phyloP scores from a whole-genome alignment of 1,284 basidiomycete species.

The Rhodotorula sp. region DNA sequence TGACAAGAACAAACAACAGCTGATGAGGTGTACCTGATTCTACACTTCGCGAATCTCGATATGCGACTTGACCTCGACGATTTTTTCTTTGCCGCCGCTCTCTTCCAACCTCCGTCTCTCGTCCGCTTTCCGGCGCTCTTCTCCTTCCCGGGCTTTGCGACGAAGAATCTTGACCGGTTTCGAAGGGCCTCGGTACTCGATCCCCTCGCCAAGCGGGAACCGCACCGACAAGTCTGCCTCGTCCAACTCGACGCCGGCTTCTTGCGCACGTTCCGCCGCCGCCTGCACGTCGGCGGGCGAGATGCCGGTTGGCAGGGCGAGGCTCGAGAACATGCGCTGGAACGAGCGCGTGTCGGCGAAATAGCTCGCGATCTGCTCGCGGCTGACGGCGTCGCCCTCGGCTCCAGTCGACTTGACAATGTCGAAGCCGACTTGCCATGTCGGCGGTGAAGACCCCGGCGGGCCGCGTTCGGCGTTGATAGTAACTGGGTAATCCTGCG shows the following conservation, averaged over 20 bases:
- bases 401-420: slow-evolving; percentile 15
- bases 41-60: slow-evolving; percentile 6
- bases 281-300: slow-evolving; percentile 7
- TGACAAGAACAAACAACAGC: not conserved
- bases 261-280: slow-evolving; percentile 20
- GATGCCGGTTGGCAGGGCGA: slow-evolving; percentile 34
- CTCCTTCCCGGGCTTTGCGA: slow-evolving; percentile 16
- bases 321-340: slow-evolving; percentile 32
- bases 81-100: not conserved
- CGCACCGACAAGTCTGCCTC: slow-evolving; percentile 20
- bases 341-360: slow-evolving; percentile 12
- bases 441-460: not conserved
- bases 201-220: slow-evolving; percentile 25
- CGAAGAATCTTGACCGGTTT: slow-evolving; percentile 10
- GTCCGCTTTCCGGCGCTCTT: slow-evolving; percentile 6
- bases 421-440: slow-evolving; percentile 34
- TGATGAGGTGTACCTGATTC: not conserved
- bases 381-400: not conserved
- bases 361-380: slow-evolving; percentile 12
- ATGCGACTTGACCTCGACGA: slow-evolving; percentile 9
- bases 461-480: slow-evolving; percentile 1
- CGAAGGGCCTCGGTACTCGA: slow-evolving; percentile 25
- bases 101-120: slow-evolving; percentile 2
- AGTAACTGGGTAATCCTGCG: slow-evolving; percentile 5
- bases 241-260: slow-evolving; percentile 28